Conservation (phyloP, 192 early-diverging fungal genomes). For the Backusella circina region DNA sequence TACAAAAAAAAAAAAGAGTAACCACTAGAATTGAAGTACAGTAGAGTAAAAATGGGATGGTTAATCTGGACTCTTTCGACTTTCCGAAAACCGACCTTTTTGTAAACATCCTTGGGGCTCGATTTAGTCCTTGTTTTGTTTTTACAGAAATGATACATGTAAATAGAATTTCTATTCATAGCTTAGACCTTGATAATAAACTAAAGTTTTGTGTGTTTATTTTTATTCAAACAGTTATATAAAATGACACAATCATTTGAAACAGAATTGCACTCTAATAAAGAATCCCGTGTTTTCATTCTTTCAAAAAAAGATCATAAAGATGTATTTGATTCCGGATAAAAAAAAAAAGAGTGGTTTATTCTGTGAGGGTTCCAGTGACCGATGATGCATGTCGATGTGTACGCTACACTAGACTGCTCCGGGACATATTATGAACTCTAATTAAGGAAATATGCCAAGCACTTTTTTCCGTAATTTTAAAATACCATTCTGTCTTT, state of each 20-base stretch:
- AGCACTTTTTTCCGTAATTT: not conserved
- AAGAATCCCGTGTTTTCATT: not conserved
- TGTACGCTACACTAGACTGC: not conserved
- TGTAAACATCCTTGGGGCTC: too few relatives aligned
- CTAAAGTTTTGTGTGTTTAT: not conserved
- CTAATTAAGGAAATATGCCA: constrained; percentile 1
- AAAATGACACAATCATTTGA: not conserved
- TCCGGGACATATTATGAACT: not conserved
- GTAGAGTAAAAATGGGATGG: not conserved
- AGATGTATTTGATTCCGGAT: not conserved
- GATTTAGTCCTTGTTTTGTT: too few relatives aligned
- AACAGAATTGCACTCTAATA: not conserved
- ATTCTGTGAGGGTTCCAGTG: not conserved
- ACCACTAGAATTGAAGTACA: not conserved
- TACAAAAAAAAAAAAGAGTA: not conserved
- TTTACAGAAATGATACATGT: not conserved
- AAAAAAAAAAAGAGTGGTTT: not conserved
- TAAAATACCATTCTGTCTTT: not conserved
- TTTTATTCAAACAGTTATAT: not conserved
- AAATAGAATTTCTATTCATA: not conserved
- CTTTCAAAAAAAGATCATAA: not conserved
- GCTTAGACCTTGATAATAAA: not conserved
- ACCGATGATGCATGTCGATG: not conserved
- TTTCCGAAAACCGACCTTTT: not conserved
- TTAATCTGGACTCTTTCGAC: not conserved